Evolutionary conservation across 2,329 filamentous ascomycete genomes (phyloP).

Genomic region (Fusarium sp.): DNA sequence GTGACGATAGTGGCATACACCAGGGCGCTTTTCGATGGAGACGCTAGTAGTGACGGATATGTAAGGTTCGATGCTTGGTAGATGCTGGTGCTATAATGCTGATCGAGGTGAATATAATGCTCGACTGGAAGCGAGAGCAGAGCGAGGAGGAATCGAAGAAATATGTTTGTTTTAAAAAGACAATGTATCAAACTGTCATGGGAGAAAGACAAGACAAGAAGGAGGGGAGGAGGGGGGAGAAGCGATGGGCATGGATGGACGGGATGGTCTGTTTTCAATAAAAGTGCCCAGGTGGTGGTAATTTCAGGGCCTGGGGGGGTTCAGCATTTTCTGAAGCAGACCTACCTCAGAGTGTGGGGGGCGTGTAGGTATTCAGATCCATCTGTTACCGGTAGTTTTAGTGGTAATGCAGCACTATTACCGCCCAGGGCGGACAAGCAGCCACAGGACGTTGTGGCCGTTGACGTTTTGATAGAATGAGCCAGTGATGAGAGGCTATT

Average conservation of each 20-base stretch:
- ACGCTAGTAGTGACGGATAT: conserved; percentile 25
- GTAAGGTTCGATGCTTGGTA: conserved; percentile 7
- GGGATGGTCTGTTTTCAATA: conserved; percentile 47
- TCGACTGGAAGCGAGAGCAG: conserved; percentile 26
- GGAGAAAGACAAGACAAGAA: conserved; percentile 36
- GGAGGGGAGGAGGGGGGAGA: conserved; percentile 44
- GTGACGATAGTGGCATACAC: conserved; percentile 43
- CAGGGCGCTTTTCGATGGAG: conserved; percentile 27
- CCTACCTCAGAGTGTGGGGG: conserved; percentile 11
- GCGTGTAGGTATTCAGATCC: conserved; percentile 1
- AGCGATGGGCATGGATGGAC: conserved; percentile 41
- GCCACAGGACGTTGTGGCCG: conserved; percentile 22
- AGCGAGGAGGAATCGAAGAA: conserved; percentile 24
- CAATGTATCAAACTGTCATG: conserved; percentile 40
- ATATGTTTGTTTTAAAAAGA: conserved; percentile 29
- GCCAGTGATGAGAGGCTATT: not conserved
- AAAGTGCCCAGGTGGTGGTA: conserved; percentile 41
- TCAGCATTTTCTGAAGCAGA: conserved; percentile 17
- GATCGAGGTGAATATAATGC: conserved; percentile 13
- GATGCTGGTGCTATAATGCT: conserved; percentile 6
- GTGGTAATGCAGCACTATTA: conserved; percentile 22
- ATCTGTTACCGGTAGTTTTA: conserved; percentile 21
- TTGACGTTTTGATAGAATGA: conserved; percentile 5
- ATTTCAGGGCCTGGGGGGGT: conserved; percentile 40
- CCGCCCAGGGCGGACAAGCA: conserved; percentile 10